Base-by-base conservation (phyloP, 495 filamentous ascomycete species). In the Chaetomidium leptoderma region DNA sequence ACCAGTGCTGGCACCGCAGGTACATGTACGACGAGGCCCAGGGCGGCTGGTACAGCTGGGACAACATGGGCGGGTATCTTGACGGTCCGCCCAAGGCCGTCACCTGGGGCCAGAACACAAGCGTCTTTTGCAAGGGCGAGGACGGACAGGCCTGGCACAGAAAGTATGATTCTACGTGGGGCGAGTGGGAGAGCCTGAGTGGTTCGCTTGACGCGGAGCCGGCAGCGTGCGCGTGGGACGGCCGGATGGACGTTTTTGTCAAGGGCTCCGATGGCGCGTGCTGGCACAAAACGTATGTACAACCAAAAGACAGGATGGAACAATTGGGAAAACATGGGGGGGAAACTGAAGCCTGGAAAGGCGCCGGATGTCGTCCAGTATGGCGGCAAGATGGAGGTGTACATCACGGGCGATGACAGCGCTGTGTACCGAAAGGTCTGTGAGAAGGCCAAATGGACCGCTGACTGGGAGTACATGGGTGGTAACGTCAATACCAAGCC, bases 371-470 rank as follows among this genome's bases (percentile, higher is more conserved):
- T 66, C 11, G 64, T 61, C 21, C 42, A 29, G 7, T 54, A 57
- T 16, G 58, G 53, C 14, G 59, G 46, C 24, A 47, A 57, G 30
- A 61, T 74, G 51, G 72, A 75, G 55, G 57, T 73, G 36, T 76
- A 73, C 54, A 69, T 68, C 21, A 59, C 64, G n/a, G 55, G 62
- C 1, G 51, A 60, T 8, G 58, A 70, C 46, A 55, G 55, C n/a
- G 62, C 44, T 17, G 53, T 72, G 44, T 70, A 62, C 35, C 68
- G 66, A 23, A 64, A 61, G 45, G 61, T 46, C 32, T 69, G 55
- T 35, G 36, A 50, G 37, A 51, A 60, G 7, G 58, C 54, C 17
- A 57, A 39, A n/a, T 68, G 70, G 61, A 59, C 58, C 3, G 30
- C 33, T 5, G 13, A 32, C 8, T 70, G 67, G 66, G 60, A 61